A percentile compares a stretch with the other conserved stretches of the same genome.
These are phyloP conservation scores for Trypanosoma congolense DNA, from an alignment of 208 protist species.

Conservation along the genomic window DNA sequence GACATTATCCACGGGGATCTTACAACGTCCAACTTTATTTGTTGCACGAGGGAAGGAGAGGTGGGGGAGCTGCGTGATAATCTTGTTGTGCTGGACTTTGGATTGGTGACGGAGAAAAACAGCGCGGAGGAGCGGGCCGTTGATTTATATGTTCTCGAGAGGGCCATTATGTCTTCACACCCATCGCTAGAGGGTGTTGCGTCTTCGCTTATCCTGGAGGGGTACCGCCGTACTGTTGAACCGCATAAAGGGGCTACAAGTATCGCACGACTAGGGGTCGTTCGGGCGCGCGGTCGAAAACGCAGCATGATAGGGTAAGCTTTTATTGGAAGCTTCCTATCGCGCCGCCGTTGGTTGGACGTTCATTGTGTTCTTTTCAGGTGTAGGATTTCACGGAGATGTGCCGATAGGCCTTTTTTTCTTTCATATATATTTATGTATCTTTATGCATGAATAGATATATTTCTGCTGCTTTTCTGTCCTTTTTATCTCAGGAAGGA, in stretches of 20 bases:
- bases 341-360: no score
- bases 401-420: no score
- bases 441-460: no score
- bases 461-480: no score
- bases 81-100: slow-evolving; percentile 96
- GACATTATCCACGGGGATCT: slow-evolving; percentile 96
- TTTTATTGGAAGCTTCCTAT: no score
- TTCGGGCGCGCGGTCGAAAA: slow-evolving; percentile 83
- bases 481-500: no score
- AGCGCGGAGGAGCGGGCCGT: slow-evolving; percentile 95
- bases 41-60: slow-evolving; percentile 12
- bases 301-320: slow-evolving; percentile 84
- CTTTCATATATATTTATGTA: no score
- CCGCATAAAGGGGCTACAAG: slow-evolving; percentile 47
- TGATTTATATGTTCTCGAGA: slow-evolving; percentile 97
- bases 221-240: slow-evolving; percentile 48
- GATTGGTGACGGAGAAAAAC: slow-evolving; percentile 87
- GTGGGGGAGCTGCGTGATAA: not conserved
- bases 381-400: no score
- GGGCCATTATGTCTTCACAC: slow-evolving; percentile 94
- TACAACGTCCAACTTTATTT: slow-evolving; percentile 97
- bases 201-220: slow-evolving; percentile 36
- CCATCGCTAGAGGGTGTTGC: slow-evolving; percentile 49
- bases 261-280: slow-evolving; percentile 58
- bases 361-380: no score